Conservation (phyloP, 768 basidiomycete species). For the Tylopilus vinaceipallidus region DNA sequence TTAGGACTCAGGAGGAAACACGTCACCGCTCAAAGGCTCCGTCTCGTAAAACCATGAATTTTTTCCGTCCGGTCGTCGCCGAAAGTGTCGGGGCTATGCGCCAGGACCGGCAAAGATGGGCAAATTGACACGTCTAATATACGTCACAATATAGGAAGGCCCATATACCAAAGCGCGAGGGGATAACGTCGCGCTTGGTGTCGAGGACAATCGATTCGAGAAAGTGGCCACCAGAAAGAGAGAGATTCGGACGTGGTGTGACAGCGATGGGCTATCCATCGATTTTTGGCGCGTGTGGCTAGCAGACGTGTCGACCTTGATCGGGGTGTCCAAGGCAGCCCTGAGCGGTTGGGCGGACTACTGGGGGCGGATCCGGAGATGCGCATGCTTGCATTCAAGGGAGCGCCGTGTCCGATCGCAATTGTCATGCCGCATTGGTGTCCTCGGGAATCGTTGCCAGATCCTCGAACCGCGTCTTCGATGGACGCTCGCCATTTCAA, state of each 20-base stretch:
- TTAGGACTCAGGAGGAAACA: not conserved
- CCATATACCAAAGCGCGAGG: not conserved
- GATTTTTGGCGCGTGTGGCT: constrained; percentile 1
- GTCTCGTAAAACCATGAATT: not conserved
- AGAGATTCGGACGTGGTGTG: not conserved
- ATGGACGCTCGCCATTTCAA: constrained; percentile 13
- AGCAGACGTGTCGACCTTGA: constrained; percentile 3
- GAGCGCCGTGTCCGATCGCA: constrained; percentile 1
- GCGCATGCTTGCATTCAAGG: constrained; percentile 5
- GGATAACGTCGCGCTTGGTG: constrained; percentile 3
- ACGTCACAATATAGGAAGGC: constrained; percentile 12
- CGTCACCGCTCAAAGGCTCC: constrained; percentile 6
- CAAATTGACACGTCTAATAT: constrained; percentile 7
- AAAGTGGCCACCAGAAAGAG: not conserved
- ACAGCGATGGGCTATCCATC: too few relatives aligned
- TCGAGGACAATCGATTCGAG: constrained; percentile 2
- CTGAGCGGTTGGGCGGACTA: constrained; percentile 5
- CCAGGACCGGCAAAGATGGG: constrained; percentile 2
- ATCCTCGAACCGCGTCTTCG: constrained; percentile 21
- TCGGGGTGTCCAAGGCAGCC: constrained; percentile 15
- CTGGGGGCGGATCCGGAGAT: constrained; percentile 17
- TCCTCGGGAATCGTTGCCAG: constrained; percentile 20
- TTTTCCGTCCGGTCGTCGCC: constrained; percentile 1
- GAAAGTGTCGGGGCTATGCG: constrained; percentile 13
- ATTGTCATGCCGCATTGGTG: constrained; percentile 7